Evolutionary conservation across 129 eudicot genomes (phyloP).

Genomic region (Mikania micrantha): DNA sequence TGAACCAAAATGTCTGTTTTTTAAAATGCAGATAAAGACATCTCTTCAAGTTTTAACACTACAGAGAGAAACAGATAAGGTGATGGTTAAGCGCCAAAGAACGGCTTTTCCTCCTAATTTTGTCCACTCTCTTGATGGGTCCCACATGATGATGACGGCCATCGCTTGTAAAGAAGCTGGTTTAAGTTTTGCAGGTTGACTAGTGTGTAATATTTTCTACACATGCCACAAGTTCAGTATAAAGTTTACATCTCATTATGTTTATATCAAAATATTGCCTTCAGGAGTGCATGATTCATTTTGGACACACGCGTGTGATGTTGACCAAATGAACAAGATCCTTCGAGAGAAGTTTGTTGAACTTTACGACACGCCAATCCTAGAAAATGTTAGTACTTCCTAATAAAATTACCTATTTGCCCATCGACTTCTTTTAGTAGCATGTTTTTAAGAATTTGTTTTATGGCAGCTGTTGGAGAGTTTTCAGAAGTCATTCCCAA

Average conservation of each 20-base stretch:
- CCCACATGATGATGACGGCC: slow-evolving; percentile 99
- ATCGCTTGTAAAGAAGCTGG: slow-evolving; percentile 90
- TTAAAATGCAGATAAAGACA: slow-evolving; percentile 61
- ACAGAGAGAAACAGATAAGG: slow-evolving; percentile 87
- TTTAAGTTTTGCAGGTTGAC: slow-evolving; percentile 85
- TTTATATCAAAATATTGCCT: no score
- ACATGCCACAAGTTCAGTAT: not conserved
- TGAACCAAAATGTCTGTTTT: not conserved
- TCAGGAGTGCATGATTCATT: slow-evolving; percentile 98
- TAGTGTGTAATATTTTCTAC: slow-evolving; percentile 4
- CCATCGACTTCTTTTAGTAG: no score
- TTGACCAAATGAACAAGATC: slow-evolving; percentile 74
- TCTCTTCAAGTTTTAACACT: slow-evolving; percentile 94
- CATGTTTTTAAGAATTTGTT: slow-evolving; percentile 4
- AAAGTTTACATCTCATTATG: slow-evolving; percentile 1
- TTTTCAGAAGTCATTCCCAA: slow-evolving; percentile 69
- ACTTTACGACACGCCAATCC: slow-evolving; percentile 83
- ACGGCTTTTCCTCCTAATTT: slow-evolving; percentile 99
- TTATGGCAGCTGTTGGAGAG: slow-evolving; percentile 59
- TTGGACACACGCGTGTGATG: slow-evolving; percentile 99
- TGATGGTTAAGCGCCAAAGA: slow-evolving; percentile 91
- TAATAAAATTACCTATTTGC: not conserved
- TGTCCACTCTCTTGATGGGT: slow-evolving; percentile 96
- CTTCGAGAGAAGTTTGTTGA: slow-evolving; percentile 94
- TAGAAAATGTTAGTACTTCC: slow-evolving; percentile 66